A percentile compares a stretch with the other conserved stretches of the same genome.
Conservation (phyloP, 177 flowering plant genomes). For the Telopea speciosissima region DNA sequence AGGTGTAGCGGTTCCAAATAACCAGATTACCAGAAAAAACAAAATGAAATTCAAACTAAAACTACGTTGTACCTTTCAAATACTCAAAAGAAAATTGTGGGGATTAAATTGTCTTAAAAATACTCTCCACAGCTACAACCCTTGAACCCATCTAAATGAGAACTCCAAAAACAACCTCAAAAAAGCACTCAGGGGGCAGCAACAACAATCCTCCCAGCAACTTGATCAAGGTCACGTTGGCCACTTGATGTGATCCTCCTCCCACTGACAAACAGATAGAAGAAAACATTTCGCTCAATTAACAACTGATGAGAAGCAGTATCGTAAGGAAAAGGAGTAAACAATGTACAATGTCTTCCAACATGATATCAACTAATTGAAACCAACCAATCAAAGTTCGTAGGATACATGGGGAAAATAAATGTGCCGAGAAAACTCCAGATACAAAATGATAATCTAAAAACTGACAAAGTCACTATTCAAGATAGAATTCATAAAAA, state of each 20-base stretch:
- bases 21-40: not conserved
- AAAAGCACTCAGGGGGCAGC: constrained; percentile 10
- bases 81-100: not conserved
- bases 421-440: no score
- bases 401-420: not conserved
- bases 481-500: not conserved
- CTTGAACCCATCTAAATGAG: not conserved
- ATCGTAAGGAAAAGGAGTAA: no score
- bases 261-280: constrained; percentile 32
- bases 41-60: not conserved
- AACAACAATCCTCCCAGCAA: constrained; percentile 54
- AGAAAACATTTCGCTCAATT: no score
- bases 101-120: not conserved
- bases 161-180: not conserved
- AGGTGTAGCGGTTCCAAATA: not conserved
- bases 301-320: no score
- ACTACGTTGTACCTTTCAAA: not conserved
- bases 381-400: not conserved
- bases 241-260: constrained; percentile 64
- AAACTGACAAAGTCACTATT: no score
- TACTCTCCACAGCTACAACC: not conserved
- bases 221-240: constrained; percentile 65
- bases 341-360: not conserved
- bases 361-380: not conserved
- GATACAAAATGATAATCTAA: no score